Percentiles rank a stretch among this genome's conserved stretches.
Evolutionary conservation across 306 rosid species (phyloP).

Genomic region (Vigna unguiculata): DNA sequence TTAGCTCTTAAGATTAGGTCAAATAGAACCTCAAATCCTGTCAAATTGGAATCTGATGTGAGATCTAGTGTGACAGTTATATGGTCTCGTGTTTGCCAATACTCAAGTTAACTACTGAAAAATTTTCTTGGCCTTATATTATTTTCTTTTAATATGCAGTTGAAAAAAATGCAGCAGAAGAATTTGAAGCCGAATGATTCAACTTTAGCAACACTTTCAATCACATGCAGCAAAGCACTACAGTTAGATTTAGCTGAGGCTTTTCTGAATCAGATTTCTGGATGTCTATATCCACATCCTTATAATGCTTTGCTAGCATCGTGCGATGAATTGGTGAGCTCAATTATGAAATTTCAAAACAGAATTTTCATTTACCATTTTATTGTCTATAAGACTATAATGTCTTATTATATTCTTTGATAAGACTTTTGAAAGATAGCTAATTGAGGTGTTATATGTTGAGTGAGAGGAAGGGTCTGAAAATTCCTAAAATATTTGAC

Average conservation of each 20-base stretch:
- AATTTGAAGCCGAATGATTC: conserved; percentile 69
- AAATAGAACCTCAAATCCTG: conserved; percentile 8
- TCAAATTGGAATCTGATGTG: conserved; percentile 42
- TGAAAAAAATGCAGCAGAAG: conserved; percentile 67
- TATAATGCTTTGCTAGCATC: conserved; percentile 71
- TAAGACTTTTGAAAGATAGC: conserved; percentile 21
- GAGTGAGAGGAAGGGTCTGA: conserved; percentile 6
- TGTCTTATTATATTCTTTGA: conserved; percentile 1
- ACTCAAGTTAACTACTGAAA: conserved; percentile 21
- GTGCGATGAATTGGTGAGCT: conserved; percentile 76
- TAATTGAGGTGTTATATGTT: conserved; percentile 7
- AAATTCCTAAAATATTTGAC: conserved; percentile 31
- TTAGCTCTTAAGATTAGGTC: conserved; percentile 4
- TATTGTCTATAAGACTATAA: conserved; percentile 34
- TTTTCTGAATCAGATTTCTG: conserved; percentile 66
- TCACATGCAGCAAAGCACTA: conserved; percentile 63
- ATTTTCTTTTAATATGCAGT: conserved; percentile 55
- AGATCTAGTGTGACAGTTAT: conserved; percentile 13
- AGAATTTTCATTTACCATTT: conserved; percentile 27
- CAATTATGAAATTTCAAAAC: conserved; percentile 30
- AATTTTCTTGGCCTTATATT: conserved; percentile 38
- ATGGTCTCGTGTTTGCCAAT: conserved; percentile 29
- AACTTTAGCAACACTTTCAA: conserved; percentile 73
- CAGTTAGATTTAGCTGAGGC: conserved; percentile 79
- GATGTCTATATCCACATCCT: conserved; percentile 52